Conservation (phyloP, 106 monocot species). For the Amphibolis antarctica region DNA sequence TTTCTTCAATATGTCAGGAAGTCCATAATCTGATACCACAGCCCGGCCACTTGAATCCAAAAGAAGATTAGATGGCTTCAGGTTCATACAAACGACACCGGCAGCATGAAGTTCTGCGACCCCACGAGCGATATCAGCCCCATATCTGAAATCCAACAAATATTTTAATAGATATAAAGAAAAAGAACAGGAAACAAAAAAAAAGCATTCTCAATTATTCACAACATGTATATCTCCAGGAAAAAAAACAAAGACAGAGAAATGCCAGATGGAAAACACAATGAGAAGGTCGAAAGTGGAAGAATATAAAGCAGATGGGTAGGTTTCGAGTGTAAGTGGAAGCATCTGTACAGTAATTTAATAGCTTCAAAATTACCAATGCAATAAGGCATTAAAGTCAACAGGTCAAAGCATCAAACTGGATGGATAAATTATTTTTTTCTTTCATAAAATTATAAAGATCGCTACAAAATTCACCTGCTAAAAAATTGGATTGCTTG, state of each 20-base stretch:
- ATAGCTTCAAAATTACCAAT: too few species aligned
- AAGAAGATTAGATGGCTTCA: constrained; percentile 96
- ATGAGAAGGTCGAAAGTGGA: background rate
- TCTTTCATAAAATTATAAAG: too few species aligned
- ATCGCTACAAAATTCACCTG: too few species aligned
- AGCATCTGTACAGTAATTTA: too few species aligned
- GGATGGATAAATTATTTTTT: too few species aligned
- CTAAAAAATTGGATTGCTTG: too few species aligned
- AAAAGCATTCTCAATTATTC: background rate
- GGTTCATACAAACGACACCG: constrained; percentile 86
- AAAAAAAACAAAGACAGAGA: background rate
- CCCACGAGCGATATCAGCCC: constrained; percentile 97
- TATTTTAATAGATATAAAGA: background rate
- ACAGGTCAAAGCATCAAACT: too few species aligned
- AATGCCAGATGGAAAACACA: background rate
- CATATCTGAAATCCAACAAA: constrained; percentile 55
- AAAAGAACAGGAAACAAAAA: background rate
- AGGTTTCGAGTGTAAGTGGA: background rate
- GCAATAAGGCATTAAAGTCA: too few species aligned
- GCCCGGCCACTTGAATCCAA: constrained; percentile 61
- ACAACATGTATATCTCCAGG: background rate
- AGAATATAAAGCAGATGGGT: background rate
- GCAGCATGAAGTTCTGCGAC: constrained; percentile 98
- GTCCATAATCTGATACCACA: constrained; percentile 94
- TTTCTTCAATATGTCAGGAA: constrained; percentile 86